Evolutionary conservation across 1,139 yeast genomes (phyloP).

Genomic region (Sugiyamaella japonica): DNA sequence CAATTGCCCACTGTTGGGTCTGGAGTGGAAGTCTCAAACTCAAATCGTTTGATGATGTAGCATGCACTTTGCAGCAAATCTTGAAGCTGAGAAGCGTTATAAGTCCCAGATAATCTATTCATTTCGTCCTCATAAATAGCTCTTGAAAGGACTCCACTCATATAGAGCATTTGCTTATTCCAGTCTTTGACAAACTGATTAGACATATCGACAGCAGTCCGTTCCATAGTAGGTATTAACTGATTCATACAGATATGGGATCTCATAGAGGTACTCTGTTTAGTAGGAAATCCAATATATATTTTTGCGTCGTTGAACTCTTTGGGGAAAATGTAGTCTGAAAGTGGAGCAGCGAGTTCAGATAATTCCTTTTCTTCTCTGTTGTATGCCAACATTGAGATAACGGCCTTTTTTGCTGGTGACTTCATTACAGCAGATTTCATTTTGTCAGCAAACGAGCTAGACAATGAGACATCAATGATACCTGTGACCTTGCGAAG

Average conservation of each 20-base stretch:
- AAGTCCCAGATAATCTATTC: conserved; percentile 15
- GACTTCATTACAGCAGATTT: conserved; percentile 46
- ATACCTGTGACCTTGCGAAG: conserved; percentile 39
- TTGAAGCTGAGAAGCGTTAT: background rate
- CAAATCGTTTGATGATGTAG: conserved; percentile 38
- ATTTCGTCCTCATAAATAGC: conserved; percentile 43
- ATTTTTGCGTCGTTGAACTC: conserved; percentile 42
- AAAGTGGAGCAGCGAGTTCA: conserved; percentile 39
- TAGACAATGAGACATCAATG: conserved; percentile 37
- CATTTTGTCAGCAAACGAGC: conserved; percentile 39
- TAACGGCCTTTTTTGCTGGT: conserved; percentile 42
- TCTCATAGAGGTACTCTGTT: conserved; percentile 44
- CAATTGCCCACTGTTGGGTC: conserved; percentile 41
- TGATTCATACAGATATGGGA: conserved; percentile 45
- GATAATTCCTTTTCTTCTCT: conserved; percentile 37
- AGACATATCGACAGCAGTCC: conserved; percentile 47
- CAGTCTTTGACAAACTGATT: conserved; percentile 45
- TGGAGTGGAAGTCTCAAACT: conserved; percentile 41
- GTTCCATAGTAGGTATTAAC: conserved; percentile 47
- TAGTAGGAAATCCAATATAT: conserved; percentile 47
- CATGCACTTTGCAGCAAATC: conserved; percentile 29
- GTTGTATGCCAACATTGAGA: conserved; percentile 39
- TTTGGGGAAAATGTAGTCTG: conserved; percentile 42
- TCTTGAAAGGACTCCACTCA: conserved; percentile 43
- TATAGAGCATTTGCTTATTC: conserved; percentile 44